Evolutionary conservation across 495 filamentous ascomycete genomes (phyloP).

Genomic region (Talaromyces proteolyticus): DNA sequence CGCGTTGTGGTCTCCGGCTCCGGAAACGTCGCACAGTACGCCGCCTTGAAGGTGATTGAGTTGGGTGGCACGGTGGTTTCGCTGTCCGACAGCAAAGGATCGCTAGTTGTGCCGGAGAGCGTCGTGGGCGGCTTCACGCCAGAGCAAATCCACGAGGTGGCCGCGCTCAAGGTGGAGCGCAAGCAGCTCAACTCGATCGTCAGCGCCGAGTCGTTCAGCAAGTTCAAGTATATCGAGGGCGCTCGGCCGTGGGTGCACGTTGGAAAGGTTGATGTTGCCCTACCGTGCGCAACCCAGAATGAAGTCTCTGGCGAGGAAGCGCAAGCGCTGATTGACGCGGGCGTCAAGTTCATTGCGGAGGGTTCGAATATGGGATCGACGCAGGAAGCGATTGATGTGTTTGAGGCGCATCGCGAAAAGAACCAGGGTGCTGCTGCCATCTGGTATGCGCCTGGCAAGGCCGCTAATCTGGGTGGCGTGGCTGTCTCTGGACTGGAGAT

Average conservation of each 20-base stretch:
- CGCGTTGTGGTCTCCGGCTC: slow-evolving; percentile 94
- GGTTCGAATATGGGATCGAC: slow-evolving; percentile 99
- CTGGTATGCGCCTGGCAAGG: slow-evolving; percentile 93
- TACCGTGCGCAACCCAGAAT: slow-evolving; percentile 95
- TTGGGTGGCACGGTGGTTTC: slow-evolving; percentile 90
- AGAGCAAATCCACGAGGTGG: slow-evolving; percentile 72
- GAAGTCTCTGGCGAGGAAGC: slow-evolving; percentile 91
- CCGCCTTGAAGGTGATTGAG: slow-evolving; percentile 94
- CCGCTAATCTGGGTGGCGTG: slow-evolving; percentile 95
- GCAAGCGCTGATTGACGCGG: slow-evolving; percentile 66
- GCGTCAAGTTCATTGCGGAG: slow-evolving; percentile 86
- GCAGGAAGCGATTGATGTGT: slow-evolving; percentile 88
- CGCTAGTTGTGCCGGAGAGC: slow-evolving; percentile 68
- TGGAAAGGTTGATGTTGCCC: slow-evolving; percentile 81
- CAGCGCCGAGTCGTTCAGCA: slow-evolving; percentile 26
- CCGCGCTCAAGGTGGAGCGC: slow-evolving; percentile 78
- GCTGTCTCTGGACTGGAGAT: slow-evolving; percentile 98
- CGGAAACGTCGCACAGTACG: slow-evolving; percentile 97
- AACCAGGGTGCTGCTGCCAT: slow-evolving; percentile 64
- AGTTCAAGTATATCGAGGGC: slow-evolving; percentile 84
- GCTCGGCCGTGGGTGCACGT: slow-evolving; percentile 89
- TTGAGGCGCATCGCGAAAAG: slow-evolving; percentile 73
- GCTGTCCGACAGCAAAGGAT: slow-evolving; percentile 88
- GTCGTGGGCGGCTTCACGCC: slow-evolving; percentile 61
- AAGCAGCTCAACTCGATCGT: slow-evolving; percentile 66